Evolutionary conservation across 1,284 basidiomycete genomes (phyloP).

Genomic region (Ganoderma sinense): DNA sequence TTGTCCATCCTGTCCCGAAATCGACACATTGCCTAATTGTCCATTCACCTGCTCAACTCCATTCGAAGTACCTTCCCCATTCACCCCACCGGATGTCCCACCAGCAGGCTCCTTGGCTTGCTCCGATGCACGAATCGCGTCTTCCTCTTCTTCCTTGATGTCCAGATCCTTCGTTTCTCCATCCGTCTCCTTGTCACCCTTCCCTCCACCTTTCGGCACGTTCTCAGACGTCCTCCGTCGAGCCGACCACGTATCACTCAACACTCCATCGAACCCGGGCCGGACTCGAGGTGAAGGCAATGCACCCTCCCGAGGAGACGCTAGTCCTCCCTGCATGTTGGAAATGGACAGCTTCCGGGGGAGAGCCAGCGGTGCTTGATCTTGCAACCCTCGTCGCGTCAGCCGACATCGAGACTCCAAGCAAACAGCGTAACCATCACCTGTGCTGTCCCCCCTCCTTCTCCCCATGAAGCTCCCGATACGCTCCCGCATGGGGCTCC

Average conservation of each 20-base stretch:
- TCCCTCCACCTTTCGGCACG: conserved; percentile 48
- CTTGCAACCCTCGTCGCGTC: conserved; percentile 37
- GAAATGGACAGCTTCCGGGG: conserved; percentile 79
- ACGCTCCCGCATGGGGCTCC: conserved; percentile 70
- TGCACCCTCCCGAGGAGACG: conserved; percentile 64
- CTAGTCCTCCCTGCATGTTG: conserved; percentile 56
- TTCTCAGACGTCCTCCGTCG: conserved; percentile 65
- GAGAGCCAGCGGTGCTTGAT: conserved; percentile 53
- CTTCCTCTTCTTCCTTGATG: conserved; percentile 62
- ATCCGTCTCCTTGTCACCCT: conserved; percentile 47
- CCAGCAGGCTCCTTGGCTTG: conserved; percentile 14
- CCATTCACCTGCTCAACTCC: conserved; percentile 16
- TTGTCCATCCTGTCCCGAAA: conserved; percentile 17
- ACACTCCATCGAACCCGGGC: conserved; percentile 75
- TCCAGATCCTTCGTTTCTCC: conserved; percentile 50
- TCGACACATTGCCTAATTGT: conserved; percentile 15
- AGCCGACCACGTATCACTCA: conserved; percentile 74
- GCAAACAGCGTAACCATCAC: conserved; percentile 43
- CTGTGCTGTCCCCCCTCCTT: conserved; percentile 69
- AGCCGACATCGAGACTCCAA: background rate
- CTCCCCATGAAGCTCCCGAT: conserved; percentile 65
- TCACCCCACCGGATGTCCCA: conserved; percentile 4
- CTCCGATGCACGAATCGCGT: conserved; percentile 27
- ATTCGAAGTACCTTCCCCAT: background rate
- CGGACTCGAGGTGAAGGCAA: conserved; percentile 74